Percentiles rank a stretch among this genome's conserved stretches.
phyloP scores from a whole-genome alignment of 2,329 filamentous ascomycete genomes.

The Fusarium gaditjirri region DNA sequence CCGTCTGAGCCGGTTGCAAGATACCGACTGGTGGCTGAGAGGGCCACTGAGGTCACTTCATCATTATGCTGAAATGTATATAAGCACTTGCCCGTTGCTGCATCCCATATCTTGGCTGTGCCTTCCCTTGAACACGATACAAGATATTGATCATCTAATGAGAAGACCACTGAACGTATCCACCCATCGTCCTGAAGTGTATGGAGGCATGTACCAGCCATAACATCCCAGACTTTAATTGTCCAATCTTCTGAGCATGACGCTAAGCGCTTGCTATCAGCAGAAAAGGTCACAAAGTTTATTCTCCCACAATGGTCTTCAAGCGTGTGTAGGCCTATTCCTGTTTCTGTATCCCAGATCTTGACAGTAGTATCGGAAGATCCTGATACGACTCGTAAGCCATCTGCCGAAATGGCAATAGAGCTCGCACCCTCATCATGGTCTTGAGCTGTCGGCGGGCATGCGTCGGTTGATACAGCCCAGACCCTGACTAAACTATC shows the following conservation, averaged over 20 bases:
- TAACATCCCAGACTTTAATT: fast-evolving
- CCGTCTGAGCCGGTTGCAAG: fast-evolving
- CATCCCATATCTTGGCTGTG: fast-evolving
- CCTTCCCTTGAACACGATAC: fast-evolving
- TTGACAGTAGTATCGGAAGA: fast-evolving
- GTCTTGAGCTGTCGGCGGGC: fast-evolving
- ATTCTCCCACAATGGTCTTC: fast-evolving
- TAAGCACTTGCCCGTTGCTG: fast-evolving
- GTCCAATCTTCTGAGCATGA: fast-evolving
- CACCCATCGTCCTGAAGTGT: fast-evolving
- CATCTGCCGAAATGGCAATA: background rate
- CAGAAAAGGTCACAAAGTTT: fast-evolving
- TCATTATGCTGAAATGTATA: fast-evolving
- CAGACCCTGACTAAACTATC: fast-evolving
- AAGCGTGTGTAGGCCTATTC: fast-evolving
- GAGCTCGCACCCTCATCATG: fast-evolving
- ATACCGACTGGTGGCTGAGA: fast-evolving
- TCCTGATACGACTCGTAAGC: fast-evolving
- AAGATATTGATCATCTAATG: fast-evolving
- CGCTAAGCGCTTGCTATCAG: fast-evolving
- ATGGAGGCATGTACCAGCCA: background rate
- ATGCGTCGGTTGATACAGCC: fast-evolving
- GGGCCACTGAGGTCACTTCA: fast-evolving
- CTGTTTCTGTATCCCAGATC: fast-evolving
- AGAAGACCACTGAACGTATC: fast-evolving